phyloP scores from a whole-genome alignment of 2,329 filamentous ascomycete genomes.

The Sporothrix curviconia region DNA sequence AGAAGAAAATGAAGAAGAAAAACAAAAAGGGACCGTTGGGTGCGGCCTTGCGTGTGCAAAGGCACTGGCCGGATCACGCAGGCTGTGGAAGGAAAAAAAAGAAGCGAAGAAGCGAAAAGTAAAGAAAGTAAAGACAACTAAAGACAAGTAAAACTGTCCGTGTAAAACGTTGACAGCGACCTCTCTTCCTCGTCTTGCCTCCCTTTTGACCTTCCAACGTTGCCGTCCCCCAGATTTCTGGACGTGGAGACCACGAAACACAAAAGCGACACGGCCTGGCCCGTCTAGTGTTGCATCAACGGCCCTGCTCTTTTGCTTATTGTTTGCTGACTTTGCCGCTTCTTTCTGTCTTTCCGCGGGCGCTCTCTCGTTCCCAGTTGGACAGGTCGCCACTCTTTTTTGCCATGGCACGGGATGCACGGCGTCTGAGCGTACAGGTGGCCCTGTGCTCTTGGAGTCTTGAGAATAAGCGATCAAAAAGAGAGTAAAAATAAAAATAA shows the following conservation, averaged over 20 bases:
- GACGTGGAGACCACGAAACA: conserved; percentile 6
- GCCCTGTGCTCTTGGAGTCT: neutral
- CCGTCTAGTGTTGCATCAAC: conserved; percentile 6
- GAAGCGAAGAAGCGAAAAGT: no score
- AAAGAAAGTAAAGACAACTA: no score
- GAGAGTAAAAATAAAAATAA: no score
- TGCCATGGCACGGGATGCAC: neutral
- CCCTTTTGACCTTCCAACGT: no score
- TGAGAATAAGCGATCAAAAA: no score
- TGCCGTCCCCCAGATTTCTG: conserved; percentile 7
- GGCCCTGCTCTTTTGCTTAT: neutral
- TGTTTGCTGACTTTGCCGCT: neutral
- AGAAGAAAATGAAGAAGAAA: neutral
- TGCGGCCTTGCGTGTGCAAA: neutral
- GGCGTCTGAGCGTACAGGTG: conserved; percentile 2
- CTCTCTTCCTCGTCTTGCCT: neutral
- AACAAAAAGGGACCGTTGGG: neutral
- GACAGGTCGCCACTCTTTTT: neutral
- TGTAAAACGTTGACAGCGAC: no score
- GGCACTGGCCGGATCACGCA: neutral
- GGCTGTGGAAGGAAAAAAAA: neutral
- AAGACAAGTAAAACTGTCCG: no score
- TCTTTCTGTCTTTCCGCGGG: neutral
- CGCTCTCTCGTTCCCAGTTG: neutral
- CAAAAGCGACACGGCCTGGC: conserved; percentile 3